Evolutionary conservation across 495 filamentous ascomycete species (phyloP), one percentile per base, ranked within the genome.

Genomic region (Daldinia childiae): DNA sequence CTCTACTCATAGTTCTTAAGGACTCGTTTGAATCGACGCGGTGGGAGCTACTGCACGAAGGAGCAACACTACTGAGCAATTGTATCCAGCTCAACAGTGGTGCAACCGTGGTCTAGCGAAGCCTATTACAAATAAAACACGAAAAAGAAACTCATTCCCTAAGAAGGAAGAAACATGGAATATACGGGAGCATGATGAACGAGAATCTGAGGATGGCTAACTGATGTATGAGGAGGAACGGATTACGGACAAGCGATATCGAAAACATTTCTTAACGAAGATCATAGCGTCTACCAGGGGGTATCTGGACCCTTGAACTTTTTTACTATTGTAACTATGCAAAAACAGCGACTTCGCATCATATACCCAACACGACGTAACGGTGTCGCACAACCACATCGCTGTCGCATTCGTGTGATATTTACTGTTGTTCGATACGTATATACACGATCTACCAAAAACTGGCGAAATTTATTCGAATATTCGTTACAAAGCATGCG

Each of bases 31-130:
- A 85, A 62, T 89, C 89, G 74, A 91, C 94, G 41, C 85, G 94
- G 61, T 99, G 95, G 95, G 94, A 98, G 81, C 79, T 99, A 68
- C 81, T 98, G 61, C 88, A 92, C 56, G 95, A 99, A 79, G 95
- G 93, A 51, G 90, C 90, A 55, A 89, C 87, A 48, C 80, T 98
- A 71, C 79, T 99, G 75, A 86, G 85, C 58, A 95, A 93, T 76
- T 97, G 93, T 77, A 90, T 96, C 61, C 73, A 79, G 64, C 76
- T 88, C 26, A 85, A 85, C 56, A 74, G 79, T 12, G 83, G 83
- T 4, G 68, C 73, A 60, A 74, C 63, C 30, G 68, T 78, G 34
- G 34, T 56, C 36, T 66, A 73, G 51, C 21, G 24, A 51, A 62
- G 15, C 41, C 17, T 30, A 48, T 30, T 24, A 24, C n/a, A 14